Conservation (phyloP, 2,329 filamentous ascomycete species). For the Claviceps sp. region DNA sequence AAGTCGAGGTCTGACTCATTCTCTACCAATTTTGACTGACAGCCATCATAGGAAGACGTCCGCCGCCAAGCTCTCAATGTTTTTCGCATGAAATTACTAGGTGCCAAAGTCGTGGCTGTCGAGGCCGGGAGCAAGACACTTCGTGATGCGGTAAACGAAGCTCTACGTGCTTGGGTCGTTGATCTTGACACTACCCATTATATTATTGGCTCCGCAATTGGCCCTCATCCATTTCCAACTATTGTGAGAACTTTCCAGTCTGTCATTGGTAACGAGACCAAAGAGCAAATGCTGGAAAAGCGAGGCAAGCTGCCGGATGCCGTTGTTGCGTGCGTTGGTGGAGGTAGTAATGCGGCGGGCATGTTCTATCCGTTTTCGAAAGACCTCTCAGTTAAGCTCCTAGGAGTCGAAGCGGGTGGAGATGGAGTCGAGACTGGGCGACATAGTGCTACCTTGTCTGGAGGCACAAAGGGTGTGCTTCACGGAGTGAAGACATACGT, state of each 20-base stretch:
- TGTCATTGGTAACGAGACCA: conserved; percentile 90
- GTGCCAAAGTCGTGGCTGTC: conserved; percentile 83
- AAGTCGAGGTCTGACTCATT: neutral
- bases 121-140: conserved; percentile 78
- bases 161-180: conserved; percentile 85
- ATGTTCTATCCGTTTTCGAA: conserved; percentile 97
- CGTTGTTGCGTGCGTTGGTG: conserved; percentile 91
- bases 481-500: conserved; percentile 96
- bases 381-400: conserved; percentile 70
- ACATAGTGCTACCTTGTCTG: conserved; percentile 78
- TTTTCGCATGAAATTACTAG: conserved; percentile 94
- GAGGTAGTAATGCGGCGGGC: conserved; percentile 85
- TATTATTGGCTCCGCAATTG: conserved; percentile 94
- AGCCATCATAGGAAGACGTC: conserved; percentile 58
- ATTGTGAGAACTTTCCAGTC: conserved; percentile 97
- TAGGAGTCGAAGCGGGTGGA: conserved; percentile 90
- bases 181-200: conserved; percentile 92
- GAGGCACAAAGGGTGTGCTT: conserved; percentile 80
- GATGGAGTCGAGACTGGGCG: conserved; percentile 77
- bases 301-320: conserved; percentile 86
- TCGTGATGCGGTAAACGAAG: conserved; percentile 87
- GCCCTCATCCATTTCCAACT: conserved; percentile 93
- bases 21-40: conserved; percentile 10
- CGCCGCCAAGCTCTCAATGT: conserved; percentile 93
- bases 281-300: conserved; percentile 74